Conservation (phyloP, 208 protist genomes). For the Porcisia deanei region DNA sequence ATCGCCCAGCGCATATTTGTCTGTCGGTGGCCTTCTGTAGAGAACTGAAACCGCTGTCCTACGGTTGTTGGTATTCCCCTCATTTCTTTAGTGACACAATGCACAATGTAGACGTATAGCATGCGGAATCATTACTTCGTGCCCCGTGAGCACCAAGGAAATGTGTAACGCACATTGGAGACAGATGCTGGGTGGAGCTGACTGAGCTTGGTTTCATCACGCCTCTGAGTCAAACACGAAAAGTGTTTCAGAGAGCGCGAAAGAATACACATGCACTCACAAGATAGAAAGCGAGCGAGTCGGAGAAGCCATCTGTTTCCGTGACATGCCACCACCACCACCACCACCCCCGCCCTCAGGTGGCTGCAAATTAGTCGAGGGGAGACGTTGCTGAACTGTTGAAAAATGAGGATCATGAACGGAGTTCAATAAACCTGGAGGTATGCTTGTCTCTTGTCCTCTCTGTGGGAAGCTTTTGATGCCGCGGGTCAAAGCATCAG, state of each 20-base stretch:
- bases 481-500: background rate
- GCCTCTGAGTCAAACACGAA: background rate
- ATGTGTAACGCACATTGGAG: background rate
- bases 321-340: background rate
- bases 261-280: background rate
- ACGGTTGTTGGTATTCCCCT: background rate
- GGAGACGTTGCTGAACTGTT: background rate
- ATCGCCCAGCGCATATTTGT: background rate
- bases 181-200: background rate
- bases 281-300: background rate
- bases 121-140: background rate
- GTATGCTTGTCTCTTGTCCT: background rate
- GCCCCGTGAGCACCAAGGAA: slow-evolving; percentile 2
- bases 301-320: background rate
- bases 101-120: background rate
- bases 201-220: background rate
- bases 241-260: background rate
- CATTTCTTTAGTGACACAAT: background rate
- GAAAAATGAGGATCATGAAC: too few species aligned
- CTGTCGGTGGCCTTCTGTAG: background rate
- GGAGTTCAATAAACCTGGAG: background rate
- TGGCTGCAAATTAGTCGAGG: background rate
- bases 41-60: background rate
- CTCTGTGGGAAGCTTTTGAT: background rate
- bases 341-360: background rate